These are phyloP conservation scores for Penicillium canescens DNA, from an alignment of 495 filamentous ascomycete genomes.

Conservation along the genomic window DNA sequence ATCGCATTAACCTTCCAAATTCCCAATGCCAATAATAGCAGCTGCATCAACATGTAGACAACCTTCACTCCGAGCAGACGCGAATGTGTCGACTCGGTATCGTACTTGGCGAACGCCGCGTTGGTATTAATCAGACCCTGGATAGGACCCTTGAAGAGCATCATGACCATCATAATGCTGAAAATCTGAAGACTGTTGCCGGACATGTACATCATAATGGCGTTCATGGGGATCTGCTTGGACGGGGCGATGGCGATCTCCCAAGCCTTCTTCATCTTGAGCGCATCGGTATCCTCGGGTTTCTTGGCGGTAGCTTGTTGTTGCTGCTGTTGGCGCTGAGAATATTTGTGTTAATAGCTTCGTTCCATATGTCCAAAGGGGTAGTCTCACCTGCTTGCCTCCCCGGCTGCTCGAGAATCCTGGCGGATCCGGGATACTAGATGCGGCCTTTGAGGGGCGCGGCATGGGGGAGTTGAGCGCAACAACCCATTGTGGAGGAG, in stretches of 20 bases:
- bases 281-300: conserved; percentile 80
- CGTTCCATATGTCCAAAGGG: neutral
- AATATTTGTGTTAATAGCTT: conserved; percentile 8
- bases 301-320: conserved; percentile 39
- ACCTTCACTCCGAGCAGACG: conserved; percentile 79
- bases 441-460: conserved; percentile 54
- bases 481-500: conserved; percentile 77
- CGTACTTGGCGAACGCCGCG: conserved; percentile 80
- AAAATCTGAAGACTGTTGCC: conserved; percentile 98
- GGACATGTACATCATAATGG: conserved; percentile 99
- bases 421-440: conserved; percentile 78
- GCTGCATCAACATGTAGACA: conserved; percentile 84
- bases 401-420: conserved; percentile 66
- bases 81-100: conserved; percentile 73
- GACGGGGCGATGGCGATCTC: conserved; percentile 92
- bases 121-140: conserved; percentile 78
- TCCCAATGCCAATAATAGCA: conserved; percentile 77
- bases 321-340: conserved; percentile 35
- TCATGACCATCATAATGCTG: conserved; percentile 99
- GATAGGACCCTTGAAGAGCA: conserved; percentile 96
- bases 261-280: conserved; percentile 99
- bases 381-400: conserved; percentile 39
- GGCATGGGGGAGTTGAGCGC: conserved; percentile 70
- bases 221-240: conserved; percentile 96
- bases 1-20: conserved; percentile 97